Evolutionary conservation across 768 basidiomycete species (phyloP), one percentile per base, ranked within the genome.

Genomic region (Lentinula lateritia): DNA sequence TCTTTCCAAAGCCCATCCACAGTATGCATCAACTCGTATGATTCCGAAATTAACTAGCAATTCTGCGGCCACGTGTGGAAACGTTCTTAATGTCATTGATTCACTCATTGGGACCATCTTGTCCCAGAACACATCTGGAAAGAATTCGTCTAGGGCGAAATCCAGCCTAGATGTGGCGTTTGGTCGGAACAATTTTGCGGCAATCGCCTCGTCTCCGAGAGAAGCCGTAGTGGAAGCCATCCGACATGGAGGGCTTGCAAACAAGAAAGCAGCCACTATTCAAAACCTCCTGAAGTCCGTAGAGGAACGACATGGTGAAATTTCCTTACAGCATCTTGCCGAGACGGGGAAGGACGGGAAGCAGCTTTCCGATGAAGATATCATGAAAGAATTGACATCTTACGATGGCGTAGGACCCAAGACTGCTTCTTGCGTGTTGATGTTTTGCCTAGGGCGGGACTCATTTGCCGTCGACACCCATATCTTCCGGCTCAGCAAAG

Each of bases 381-480:
- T 80, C 38, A 86, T 85, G 84, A 69, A 75, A 63, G 84, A 82
- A 63, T 76, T 87, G 32, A 78, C 84, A 13, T 78, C 83, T 3
- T 82, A 82, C 60, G 70, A 78, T 35, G 85, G 85, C 0, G 84
- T 87, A 9, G 84, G 85, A 1, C 85, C 83, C 0, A 86, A 86
- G 70, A 86, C 84, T 1, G 85, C 84, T 1, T 82, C 85, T 0
- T 87, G 85, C 62, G 85, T 87, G 0, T 70, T 86, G 12, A 74
- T 85, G 23, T 85, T 87, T 68, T 84, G 83, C 64, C 73, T 87
- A 6, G 83, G 80, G 5, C 74, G 85, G n/a, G 75, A 82, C 50
- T 81, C 83, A 0, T 86, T 87, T 60, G 83, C 86, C 0, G 86
- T 87, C 53, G 85, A 87, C 62, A 87, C 86, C 7, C 85, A 86